Evolutionary conservation across 1,284 basidiomycete genomes (phyloP), one percentile per base, ranked within the genome.

Genomic region (Mycocalia duriaeana): DNA sequence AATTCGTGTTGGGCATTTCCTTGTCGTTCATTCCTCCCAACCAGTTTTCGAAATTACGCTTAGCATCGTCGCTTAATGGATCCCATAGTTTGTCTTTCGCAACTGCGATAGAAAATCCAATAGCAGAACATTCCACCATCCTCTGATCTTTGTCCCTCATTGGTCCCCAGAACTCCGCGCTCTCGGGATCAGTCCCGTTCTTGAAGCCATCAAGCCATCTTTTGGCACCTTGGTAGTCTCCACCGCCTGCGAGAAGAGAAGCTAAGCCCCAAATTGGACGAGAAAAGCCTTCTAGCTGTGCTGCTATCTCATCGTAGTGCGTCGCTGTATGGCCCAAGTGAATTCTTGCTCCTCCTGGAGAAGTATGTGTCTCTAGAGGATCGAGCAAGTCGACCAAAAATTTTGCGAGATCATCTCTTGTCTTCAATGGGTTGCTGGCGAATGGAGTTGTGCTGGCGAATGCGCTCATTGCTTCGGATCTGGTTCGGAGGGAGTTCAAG

Each of bases 61-160:
- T 81, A 7, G 73, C 76, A 49, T 73, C 64, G 1, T 73, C 67
- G 23, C 67, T 72, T 39, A 89, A 66, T 9, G 73, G 72, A 62
- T 85, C 75, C 79, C 81, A 88, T 23, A 89, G 67, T 34, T 80
- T 69, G 51, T 86, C 78, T 26, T 75, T 75, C 2, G 82, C 81
- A 13, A 86, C 75, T 7, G 83, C 75, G 39, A 90, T 71, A 0
- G 84, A 72, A 61, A 83, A 89, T 1, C 85, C 85, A 53, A 89
- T 81, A 4, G 87, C 81, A 49, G 82, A 83, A 67, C 87, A 89
- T 62, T 89, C 87, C 0, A 89, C 87, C 87, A 90, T 90, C 22
- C 87, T 65, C 64, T 90, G 86, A 60, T 89, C 87, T 61, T 82
- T 85, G 56, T 85, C 77, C 46, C 76, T 73, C 71, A 87, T 86